Evolutionary conservation across 352 stramenopile species (phyloP), one percentile per base, ranked within the genome.

Genomic region (Phytophthora pinifolia): DNA sequence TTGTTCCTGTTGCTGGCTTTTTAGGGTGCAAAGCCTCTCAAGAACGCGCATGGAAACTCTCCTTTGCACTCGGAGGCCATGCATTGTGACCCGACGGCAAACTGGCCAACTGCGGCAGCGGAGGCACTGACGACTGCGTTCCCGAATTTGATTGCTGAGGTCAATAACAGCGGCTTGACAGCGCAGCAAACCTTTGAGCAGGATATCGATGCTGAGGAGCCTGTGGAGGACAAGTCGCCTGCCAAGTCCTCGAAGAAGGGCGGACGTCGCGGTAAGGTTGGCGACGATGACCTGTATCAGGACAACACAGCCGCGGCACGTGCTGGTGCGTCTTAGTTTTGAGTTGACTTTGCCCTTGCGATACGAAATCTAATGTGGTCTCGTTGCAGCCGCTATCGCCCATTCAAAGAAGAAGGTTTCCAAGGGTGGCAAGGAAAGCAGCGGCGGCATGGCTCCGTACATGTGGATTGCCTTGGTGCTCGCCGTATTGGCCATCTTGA

Each of bases 21-120:
- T 10, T 25, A 92, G 79, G 78, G 79, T 31, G 76, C 78, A 3
- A 88, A 87, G 44, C 65, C 78, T 18, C 29, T 79, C 4, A 78
- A 79, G 48, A 92, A 92, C 43, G 44, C 29, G 2, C 56, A 67
- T 9, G 79, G 78, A 31, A 86, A 85, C 57, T 83, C 75, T 1
- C 77, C 83, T 14, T 45, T 92, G 52, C 83, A 90, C 49, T 77
- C 79, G 6, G 79, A 92, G 52, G 79, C 79, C n/a, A 83, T 88
- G 69, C 83, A 89, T 41, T 88, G 79, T 48, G 78, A 90, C 13
- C 48, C 72, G 2, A 74, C 57, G 34, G 51, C 65, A 10, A 65
- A 66, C 17, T 92, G 82, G 79, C 82, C 82, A 0, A 88, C 69
- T 4, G 56, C 62, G 3, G 76, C 74, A 15, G 79, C 75, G 9